A percentile compares a stretch with the other conserved stretches of the same genome.
Evolutionary conservation across 306 rosid genomes (phyloP).

Genomic region (Pyrus communis): DNA sequence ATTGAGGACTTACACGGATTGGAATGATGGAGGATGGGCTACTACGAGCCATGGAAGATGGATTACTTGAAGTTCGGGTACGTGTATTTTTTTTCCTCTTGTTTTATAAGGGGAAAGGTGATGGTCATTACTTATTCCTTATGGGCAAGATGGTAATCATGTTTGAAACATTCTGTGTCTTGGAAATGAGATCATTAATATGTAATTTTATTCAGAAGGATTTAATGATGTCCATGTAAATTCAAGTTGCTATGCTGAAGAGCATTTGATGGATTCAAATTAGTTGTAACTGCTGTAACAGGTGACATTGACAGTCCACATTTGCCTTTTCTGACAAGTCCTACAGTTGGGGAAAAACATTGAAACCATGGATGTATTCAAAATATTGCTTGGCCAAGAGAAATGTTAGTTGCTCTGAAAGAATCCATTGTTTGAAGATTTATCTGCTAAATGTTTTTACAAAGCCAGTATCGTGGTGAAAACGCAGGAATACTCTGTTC

Average conservation of each 20-base stretch:
- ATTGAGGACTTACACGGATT: neutral
- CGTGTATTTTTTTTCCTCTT: neutral
- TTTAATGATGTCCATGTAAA: neutral
- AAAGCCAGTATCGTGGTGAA: neutral
- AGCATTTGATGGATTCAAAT: neutral
- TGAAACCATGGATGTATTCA: no score
- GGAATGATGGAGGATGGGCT: neutral
- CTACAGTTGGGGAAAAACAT: no score
- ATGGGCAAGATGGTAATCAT: neutral
- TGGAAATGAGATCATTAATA: neutral
- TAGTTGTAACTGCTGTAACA: neutral
- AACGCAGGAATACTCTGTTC: slow-evolving; percentile 52
- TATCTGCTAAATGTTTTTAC: slow-evolving; percentile 9
- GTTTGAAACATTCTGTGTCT: neutral
- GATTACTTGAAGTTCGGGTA: neutral
- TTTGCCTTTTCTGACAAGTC: neutral
- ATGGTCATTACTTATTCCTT: neutral
- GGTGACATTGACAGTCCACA: neutral
- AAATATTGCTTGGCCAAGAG: no score
- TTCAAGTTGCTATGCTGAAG: neutral
- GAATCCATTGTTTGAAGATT: neutral
- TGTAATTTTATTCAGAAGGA: neutral
- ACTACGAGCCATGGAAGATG: neutral
- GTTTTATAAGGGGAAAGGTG: neutral
- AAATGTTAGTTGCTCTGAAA: neutral